These are phyloP conservation scores for Gossypium mustelinum DNA, from an alignment of 345 rosid genomes.

Conservation along the genomic window DNA sequence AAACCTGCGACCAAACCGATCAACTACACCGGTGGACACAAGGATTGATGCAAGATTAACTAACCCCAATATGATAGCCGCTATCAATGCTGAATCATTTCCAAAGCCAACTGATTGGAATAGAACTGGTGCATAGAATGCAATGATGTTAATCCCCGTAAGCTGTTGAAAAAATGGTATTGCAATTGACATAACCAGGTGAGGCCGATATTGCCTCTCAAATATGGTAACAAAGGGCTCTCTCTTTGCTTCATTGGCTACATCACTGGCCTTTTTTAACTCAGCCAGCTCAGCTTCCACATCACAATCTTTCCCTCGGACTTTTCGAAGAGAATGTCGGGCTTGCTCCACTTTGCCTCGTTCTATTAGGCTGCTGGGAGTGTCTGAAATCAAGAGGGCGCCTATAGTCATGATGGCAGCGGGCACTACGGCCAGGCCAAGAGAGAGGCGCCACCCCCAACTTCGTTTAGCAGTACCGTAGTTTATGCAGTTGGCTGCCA, in stretches of 20 bases:
- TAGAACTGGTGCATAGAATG: constrained; percentile 75
- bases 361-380: constrained; percentile 64
- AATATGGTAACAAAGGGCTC: constrained; percentile 56
- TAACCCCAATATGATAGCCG: constrained; percentile 57
- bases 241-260: constrained; percentile 35
- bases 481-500: constrained; percentile 59
- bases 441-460: constrained; percentile 83
- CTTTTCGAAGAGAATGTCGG: constrained; percentile 38
- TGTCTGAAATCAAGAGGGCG: constrained; percentile 64
- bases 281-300: constrained; percentile 54
- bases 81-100: constrained; percentile 54
- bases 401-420: constrained; percentile 70
- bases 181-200: constrained; percentile 60
- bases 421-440: constrained; percentile 66
- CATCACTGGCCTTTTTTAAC: constrained; percentile 44
- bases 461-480: constrained; percentile 45
- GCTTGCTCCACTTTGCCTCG: constrained; percentile 63
- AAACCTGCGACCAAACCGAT: constrained; percentile 66
- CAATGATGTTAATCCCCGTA: constrained; percentile 72
- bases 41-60: constrained; percentile 62
- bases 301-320: constrained; percentile 40
- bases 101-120: constrained; percentile 81
- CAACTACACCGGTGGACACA: constrained; percentile 59
- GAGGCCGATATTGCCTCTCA: constrained; percentile 69
- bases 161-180: constrained; percentile 76